Conservation (phyloP, 441 rosid genomes). For the Gossypium schwendimanii region DNA sequence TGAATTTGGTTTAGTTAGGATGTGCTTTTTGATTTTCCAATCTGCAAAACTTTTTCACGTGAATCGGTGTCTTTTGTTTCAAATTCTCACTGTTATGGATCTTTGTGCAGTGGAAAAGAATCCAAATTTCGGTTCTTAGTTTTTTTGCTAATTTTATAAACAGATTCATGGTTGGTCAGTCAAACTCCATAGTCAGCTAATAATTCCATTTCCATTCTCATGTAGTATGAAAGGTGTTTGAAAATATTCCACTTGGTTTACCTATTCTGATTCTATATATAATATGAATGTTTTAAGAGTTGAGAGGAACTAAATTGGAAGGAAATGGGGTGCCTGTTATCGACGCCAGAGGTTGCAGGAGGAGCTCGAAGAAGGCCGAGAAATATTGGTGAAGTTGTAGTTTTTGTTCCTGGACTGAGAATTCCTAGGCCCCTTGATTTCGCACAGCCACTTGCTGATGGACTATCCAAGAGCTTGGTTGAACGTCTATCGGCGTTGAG, state of each 20-base stretch:
- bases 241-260: conserved; percentile 3
- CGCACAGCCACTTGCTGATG: conserved; percentile 23
- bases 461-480: conserved; percentile 26
- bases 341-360: conserved; percentile 23
- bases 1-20: conserved; percentile 4
- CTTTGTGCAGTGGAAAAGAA: conserved; percentile 12
- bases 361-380: conserved; percentile 28
- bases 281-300: background rate
- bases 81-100: conserved; percentile 7
- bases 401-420: conserved; percentile 38
- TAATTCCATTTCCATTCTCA: background rate
- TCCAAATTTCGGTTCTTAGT: conserved; percentile 13
- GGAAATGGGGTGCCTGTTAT: conserved; percentile 40
- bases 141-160: conserved; percentile 6
- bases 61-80: background rate
- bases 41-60: conserved; percentile 2
- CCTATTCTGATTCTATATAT: conserved; percentile 7
- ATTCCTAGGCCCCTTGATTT: conserved; percentile 38
- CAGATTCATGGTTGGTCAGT: background rate
- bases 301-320: conserved; percentile 1
- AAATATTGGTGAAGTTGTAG: conserved; percentile 31
- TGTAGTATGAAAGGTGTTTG: background rate
- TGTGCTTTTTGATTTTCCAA: conserved; percentile 2
- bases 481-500: conserved; percentile 37
- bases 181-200: background rate